Evolutionary conservation across 1,284 basidiomycete species (phyloP), one percentile per base, ranked within the genome.

Genomic region (Cronartium ribicola): DNA sequence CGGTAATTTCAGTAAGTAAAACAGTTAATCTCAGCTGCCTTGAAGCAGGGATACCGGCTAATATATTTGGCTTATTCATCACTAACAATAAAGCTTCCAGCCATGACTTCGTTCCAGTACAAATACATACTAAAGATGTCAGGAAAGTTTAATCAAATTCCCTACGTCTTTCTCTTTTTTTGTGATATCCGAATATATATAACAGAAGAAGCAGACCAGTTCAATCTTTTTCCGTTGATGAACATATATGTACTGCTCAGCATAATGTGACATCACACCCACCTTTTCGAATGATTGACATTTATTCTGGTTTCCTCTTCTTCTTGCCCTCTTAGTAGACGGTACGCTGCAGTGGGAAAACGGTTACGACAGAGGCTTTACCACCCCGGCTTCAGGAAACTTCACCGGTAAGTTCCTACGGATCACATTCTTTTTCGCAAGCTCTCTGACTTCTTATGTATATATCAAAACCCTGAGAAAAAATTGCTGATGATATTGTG

Each of bases 291-390:
- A 59, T 10, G 22, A 2, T n/a, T 59, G 14, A 59, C 14, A 59
- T 29, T 13, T 59, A 59, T 59, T 1, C 14, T 59, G 14, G 10
- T 59, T 59, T 61, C 14, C 6, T 61, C 37, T 29, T 61, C 37
- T 61, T 22, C 37, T 61, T 29, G 37, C 14, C 6, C 37, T 22
- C 7, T 5, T 14, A n/a, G 14, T 29, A 61, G 59, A 61, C 37
- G 59, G 59, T n/a, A 61, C 0, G 5, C 22, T 61, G 36, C 20
- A n/a, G 14, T 61, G 22, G 59, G 59, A 61, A 22, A 61, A 61
- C 14, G 59, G 59, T 20, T 61, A n/a, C 20, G 59, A 61, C 22
- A 51, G 48, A 51, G 48, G 48, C 17, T 51, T 17, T 51, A 51
- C 48, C 5, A 51, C 48, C 6, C 4, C 48, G 8, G 22, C 11